These are phyloP conservation scores for Silene coronaria DNA, from an alignment of 179 eudicot species.

Conservation along the genomic window DNA sequence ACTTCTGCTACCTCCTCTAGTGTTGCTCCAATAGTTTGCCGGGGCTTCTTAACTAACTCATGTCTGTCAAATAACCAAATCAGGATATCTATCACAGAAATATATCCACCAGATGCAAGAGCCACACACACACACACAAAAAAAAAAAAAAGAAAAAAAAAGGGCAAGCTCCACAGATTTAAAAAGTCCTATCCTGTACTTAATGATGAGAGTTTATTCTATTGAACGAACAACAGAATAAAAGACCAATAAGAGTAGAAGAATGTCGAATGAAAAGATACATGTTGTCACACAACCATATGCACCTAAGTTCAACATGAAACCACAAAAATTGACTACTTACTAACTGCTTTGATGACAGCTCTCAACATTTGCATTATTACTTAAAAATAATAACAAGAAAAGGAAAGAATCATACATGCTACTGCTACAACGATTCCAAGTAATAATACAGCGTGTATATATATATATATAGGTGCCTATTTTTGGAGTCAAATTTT, in stretches of 20 bases:
- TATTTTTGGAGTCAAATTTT: not conserved
- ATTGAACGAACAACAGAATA: not conserved
- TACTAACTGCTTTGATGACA: not conserved
- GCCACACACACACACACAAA: no score
- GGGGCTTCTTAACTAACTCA: conserved; percentile 48
- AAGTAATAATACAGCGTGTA: no score
- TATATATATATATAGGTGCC: no score
- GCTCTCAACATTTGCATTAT: not conserved
- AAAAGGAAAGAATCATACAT: no score
- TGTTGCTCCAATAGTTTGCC: conserved; percentile 41
- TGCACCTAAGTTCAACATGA: not conserved
- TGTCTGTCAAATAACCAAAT: conserved; percentile 37
- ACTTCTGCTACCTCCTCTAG: conserved; percentile 60
- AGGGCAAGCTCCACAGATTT: not conserved
- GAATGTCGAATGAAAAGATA: not conserved
- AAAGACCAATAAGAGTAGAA: not conserved
- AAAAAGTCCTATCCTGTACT: not conserved
- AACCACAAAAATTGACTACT: not conserved
- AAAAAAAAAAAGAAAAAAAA: no score
- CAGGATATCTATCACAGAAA: not conserved
- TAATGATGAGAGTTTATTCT: not conserved
- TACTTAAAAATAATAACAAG: not conserved
- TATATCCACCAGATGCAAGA: conserved; percentile 5
- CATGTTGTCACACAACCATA: not conserved
- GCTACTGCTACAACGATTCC: no score